A percentile compares a stretch with the other conserved stretches of the same genome.
Evolutionary conservation across 2,329 filamentous ascomycete species (phyloP).

Genomic region (Fusarium sp.): DNA sequence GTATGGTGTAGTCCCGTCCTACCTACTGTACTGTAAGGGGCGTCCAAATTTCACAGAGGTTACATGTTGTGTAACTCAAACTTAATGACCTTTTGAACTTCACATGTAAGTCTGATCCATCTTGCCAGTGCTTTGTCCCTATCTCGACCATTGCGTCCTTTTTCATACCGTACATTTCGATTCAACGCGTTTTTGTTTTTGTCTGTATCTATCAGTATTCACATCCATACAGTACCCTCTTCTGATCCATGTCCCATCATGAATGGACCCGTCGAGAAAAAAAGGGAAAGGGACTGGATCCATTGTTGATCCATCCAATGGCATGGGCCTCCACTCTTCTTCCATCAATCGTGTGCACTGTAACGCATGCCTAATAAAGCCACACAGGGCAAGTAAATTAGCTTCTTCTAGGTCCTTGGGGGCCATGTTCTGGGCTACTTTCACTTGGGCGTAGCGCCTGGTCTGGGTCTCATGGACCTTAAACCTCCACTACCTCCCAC

Average conservation of each 20-base stretch:
- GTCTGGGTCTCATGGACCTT: slow-evolving; percentile 19
- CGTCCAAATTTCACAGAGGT: slow-evolving; percentile 1
- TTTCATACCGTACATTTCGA: slow-evolving; percentile 7
- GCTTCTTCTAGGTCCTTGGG: slow-evolving; percentile 38
- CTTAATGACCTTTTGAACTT: slow-evolving; percentile 1
- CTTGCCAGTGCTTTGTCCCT: background rate
- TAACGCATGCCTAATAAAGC: slow-evolving; percentile 33
- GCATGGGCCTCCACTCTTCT: slow-evolving; percentile 37
- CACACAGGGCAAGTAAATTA: slow-evolving; percentile 41
- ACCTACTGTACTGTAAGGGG: slow-evolving; percentile 9
- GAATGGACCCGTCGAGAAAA: slow-evolving; percentile 30
- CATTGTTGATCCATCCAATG: slow-evolving; percentile 32
- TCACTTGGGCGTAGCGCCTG: slow-evolving; percentile 9
- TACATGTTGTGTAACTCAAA: slow-evolving; percentile 18
- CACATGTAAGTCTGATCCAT: background rate
- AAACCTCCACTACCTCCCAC: slow-evolving; percentile 34
- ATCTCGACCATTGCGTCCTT: background rate
- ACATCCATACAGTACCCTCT: background rate
- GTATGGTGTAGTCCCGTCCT: background rate
- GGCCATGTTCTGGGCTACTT: slow-evolving; percentile 21
- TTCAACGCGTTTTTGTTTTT: slow-evolving; percentile 8
- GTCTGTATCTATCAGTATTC: background rate
- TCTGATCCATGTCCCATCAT: slow-evolving; percentile 13
- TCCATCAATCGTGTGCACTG: slow-evolving; percentile 40
- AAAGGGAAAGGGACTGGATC: slow-evolving; percentile 23